Evolutionary conservation across 345 rosid species (phyloP).

Genomic region (Populus alba): DNA sequence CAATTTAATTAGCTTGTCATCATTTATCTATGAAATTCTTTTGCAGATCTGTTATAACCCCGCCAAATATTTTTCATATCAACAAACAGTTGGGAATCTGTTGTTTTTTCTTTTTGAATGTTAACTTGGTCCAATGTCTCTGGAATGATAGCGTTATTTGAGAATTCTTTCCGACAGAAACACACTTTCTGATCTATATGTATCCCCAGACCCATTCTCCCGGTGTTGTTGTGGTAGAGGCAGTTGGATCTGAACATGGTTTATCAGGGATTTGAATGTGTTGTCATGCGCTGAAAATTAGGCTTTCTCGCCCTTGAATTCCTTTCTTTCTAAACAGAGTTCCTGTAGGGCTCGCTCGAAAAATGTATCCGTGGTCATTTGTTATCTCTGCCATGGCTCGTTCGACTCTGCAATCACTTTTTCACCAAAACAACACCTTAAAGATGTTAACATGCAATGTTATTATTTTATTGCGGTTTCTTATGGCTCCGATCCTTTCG

Average conservation of each 20-base stretch:
- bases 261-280: neutral
- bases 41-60: neutral
- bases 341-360: neutral
- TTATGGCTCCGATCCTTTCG: no score
- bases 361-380: neutral
- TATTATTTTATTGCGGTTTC: no score
- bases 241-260: neutral
- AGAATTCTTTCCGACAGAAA: neutral
- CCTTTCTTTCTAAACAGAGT: neutral
- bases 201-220: neutral
- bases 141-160: neutral
- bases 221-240: neutral
- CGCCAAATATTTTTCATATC: neutral
- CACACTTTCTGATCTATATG: neutral
- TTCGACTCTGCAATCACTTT: no score
- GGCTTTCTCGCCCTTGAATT: neutral
- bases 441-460: no score
- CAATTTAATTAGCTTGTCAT: neutral
- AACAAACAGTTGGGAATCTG: neutral
- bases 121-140: neutral
- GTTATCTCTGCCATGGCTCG: no score
- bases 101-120: neutral
- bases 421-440: no score
- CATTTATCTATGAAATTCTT: neutral
- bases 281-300: neutral